Evolutionary conservation across 495 filamentous ascomycete genomes (phyloP), one percentile per base, ranked within the genome.

Genomic region (Lepraria neglecta): DNA sequence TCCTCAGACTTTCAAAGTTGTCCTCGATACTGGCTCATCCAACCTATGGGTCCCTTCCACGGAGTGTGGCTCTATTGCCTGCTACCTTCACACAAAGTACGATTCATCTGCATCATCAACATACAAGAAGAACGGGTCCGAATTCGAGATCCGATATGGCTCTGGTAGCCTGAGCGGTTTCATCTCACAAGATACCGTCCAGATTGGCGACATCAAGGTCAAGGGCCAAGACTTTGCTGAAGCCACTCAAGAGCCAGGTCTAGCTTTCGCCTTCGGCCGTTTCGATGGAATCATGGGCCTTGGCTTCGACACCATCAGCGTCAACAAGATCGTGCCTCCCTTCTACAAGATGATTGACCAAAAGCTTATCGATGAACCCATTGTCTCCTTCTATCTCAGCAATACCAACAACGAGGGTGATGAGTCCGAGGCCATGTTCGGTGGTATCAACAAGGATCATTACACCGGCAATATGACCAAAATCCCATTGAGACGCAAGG

Each of bases 231-330:
- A 89, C 71, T 99, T 99, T 66, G 95, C 92, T 65, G 95, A 99
- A 76, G 94, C 94, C 35, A 97, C 91, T 59, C 80, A 76, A 31
- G 95, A 99, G 77, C 95, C 95, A 61, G 95, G 95, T 61, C 82
- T 99, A 62, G 92, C 92, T 59, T 99, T 99, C 72, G 95, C 95
- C 65, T 99, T 99, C 69, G 95, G 95, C 70, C 84, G 90, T 62
- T 99, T 99, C 70, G 95, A 99, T 73, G 95, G 95, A 72, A 99
- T 99, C 72, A 78, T 99, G 63, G 95, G 95, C 66, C 82, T 99
- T 65, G 95, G 92, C 48, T 99, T 87, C 70, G 88, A 96, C 75
- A 88, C 85, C 64, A 95, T 99, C 75, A 94, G 92, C 53, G 95
- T 99, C 65, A 96, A 99, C 79, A 81, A 83, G 69, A 96, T 97